A percentile compares a stretch with the other conserved stretches of the same genome.
Evolutionary conservation across 257 asterid species (phyloP).

Genomic region (Plantago major): DNA sequence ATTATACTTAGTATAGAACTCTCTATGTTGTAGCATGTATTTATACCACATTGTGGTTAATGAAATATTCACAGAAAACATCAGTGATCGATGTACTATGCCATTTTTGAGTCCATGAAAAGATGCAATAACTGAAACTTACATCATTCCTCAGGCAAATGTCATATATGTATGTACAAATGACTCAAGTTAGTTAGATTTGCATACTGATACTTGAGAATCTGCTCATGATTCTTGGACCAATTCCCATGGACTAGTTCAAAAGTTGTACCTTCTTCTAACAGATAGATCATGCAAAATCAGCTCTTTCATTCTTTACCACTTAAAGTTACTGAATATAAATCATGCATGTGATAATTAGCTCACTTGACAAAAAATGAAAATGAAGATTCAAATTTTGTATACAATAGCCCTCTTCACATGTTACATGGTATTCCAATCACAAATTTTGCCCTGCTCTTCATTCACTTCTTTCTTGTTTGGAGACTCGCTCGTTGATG

Average conservation of each 20-base stretch:
- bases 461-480: conserved; percentile 39
- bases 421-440: conserved; percentile 2
- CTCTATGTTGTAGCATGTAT: too few relatives aligned
- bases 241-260: conserved; percentile 20
- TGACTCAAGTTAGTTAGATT: conserved; percentile 10
- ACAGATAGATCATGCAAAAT: conserved; percentile 15
- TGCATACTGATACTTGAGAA: background rate
- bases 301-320: background rate
- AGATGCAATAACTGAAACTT: background rate
- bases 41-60: too few relatives aligned
- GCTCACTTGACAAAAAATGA: background rate
- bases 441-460: conserved; percentile 16
- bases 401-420: background rate
- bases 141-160: background rate
- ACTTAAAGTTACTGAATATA: background rate
- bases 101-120: too few relatives aligned
- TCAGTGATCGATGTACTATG: too few relatives aligned
- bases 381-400: conserved; percentile 6
- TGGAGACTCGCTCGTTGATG: conserved; percentile 54
- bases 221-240: conserved; percentile 15
- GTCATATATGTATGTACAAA: background rate
- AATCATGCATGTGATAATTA: conserved; percentile 1
- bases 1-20: too few relatives aligned
- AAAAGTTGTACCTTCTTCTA: conserved; percentile 16
- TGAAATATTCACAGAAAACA: too few relatives aligned